These are phyloP conservation scores for Floccularia luteovirens DNA, from an alignment of 768 basidiomycete species.

Conservation along the genomic window DNA sequence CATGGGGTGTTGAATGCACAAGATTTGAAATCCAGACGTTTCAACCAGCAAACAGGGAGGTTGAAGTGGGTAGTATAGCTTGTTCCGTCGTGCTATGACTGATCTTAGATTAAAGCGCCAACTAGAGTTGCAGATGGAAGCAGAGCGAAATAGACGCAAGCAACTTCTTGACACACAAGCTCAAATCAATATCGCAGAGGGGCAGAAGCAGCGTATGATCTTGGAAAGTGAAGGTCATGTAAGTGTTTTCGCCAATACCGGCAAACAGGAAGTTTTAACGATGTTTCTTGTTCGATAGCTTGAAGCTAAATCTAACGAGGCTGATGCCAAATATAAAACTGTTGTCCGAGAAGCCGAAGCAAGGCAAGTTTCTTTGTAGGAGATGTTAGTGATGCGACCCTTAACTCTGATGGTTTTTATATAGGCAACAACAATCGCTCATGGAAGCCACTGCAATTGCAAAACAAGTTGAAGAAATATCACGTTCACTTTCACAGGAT, in stretches of 20 bases:
- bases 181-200: slow-evolving; percentile 51
- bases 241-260: slow-evolving; percentile 10
- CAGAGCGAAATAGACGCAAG: slow-evolving; percentile 47
- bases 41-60: slow-evolving; percentile 52
- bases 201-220: slow-evolving; percentile 48
- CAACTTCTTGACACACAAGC: slow-evolving; percentile 52
- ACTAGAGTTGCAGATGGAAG: slow-evolving; percentile 55
- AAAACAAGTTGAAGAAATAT: slow-evolving; percentile 38
- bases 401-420: not conserved
- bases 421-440: slow-evolving; percentile 30
- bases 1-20: slow-evolving; percentile 53
- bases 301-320: slow-evolving; percentile 44
- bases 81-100: not conserved
- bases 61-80: slow-evolving; percentile 30
- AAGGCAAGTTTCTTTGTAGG: slow-evolving; percentile 14
- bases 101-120: slow-evolving; percentile 28
- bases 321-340: slow-evolving; percentile 44
- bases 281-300: slow-evolving; percentile 17
- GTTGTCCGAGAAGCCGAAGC: slow-evolving; percentile 47
- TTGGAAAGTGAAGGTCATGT: slow-evolving; percentile 48
- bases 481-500: slow-evolving; percentile 27
- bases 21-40: slow-evolving; percentile 54
- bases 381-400: not conserved
- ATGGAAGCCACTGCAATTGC: slow-evolving; percentile 42
- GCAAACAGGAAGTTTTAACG: too few relatives aligned